A percentile compares a stretch with the other conserved stretches of the same genome.
Evolutionary conservation across 2,329 filamentous ascomycete genomes (phyloP).

Genomic region (Podosphaera leucotricha): DNA sequence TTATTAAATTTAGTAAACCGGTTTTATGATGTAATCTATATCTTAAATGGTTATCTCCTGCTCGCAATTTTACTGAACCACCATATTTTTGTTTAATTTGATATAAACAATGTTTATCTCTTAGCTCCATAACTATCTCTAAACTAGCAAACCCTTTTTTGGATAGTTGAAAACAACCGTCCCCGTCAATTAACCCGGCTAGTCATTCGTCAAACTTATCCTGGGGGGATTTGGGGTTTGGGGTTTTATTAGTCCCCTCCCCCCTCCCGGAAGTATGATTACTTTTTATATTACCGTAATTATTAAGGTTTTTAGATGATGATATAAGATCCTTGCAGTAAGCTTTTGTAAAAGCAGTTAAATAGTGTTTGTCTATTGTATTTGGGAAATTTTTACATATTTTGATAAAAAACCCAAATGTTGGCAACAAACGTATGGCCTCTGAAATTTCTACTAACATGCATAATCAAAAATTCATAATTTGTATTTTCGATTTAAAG

Average conservation of each 20-base stretch:
- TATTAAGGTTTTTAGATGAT: neutral
- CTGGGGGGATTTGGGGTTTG: neutral
- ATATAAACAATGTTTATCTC: constrained; percentile 1
- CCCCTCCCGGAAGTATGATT: neutral
- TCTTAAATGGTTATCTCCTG: neutral
- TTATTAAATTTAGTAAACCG: neutral
- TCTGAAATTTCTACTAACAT: neutral
- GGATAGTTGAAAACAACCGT: constrained; percentile 1
- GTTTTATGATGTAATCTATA: neutral
- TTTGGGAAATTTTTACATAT: neutral
- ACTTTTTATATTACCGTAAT: neutral
- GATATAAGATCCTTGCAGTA: too few relatives aligned
- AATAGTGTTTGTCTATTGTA: neutral
- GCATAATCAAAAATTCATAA: neutral
- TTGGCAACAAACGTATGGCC: constrained; percentile 1
- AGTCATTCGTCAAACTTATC: constrained; percentile 1
- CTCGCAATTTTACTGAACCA: constrained; percentile 1
- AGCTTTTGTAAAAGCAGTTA: too few relatives aligned
- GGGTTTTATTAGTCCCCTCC: neutral
- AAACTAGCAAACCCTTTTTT: constrained; percentile 1
- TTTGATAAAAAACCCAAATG: neutral
- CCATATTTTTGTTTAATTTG: neutral
- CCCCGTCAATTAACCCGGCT: constrained; percentile 2
- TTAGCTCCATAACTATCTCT: neutral
- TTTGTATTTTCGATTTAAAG: neutral